Evolutionary conservation across 352 stramenopile genomes (phyloP), one percentile per base, ranked within the genome.

Genomic region (Phytophthora tentaculata): DNA sequence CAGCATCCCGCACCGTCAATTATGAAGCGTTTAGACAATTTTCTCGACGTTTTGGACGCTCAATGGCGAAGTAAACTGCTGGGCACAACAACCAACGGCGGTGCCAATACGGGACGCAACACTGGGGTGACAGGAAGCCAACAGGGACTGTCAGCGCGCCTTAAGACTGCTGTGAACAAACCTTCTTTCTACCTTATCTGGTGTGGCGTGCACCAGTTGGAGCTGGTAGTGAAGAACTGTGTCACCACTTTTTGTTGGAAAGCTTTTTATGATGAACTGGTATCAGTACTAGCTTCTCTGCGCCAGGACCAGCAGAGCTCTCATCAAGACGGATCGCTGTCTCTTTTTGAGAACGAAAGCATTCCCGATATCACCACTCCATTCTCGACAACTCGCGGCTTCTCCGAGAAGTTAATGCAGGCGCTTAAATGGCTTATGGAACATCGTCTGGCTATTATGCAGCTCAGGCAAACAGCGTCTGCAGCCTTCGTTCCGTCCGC

Each of bases 141-240:
- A 35, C 78, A 87, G 35, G 71, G 71, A 2, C 17, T 90, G 8
- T 77, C 77, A 7, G 71, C 77, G 26, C 75, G 80, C 4, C 58
- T 91, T 5, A 74, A 73, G 10, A 77, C 64, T 26, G 61, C 83
- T 24, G 80, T 84, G 9, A 77, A 67, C 26, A 86, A 78, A 17
- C 74, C 71, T 1, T 67, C 71, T 8, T 87, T 89, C 51, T 88
- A 87, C 24, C 69, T 86, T 12, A 78, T 91, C 24, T 91, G 83
- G 83, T 86, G 72, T 44, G 79, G 69, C 20, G 64, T 87, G 43
- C 68, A 91, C 48, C 77, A 89, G 43, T 56, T 91, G 43, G 80
- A 91, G 56, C 54, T 84, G 49, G 80, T 89, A 5, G 77, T 86
- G 37, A 86, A 88, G 47, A 87, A 87, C 29, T 82, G 74, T 8